phyloP scores from a whole-genome alignment of 108 stramenopile genomes.

The Cylindrotheca fusiformis region DNA sequence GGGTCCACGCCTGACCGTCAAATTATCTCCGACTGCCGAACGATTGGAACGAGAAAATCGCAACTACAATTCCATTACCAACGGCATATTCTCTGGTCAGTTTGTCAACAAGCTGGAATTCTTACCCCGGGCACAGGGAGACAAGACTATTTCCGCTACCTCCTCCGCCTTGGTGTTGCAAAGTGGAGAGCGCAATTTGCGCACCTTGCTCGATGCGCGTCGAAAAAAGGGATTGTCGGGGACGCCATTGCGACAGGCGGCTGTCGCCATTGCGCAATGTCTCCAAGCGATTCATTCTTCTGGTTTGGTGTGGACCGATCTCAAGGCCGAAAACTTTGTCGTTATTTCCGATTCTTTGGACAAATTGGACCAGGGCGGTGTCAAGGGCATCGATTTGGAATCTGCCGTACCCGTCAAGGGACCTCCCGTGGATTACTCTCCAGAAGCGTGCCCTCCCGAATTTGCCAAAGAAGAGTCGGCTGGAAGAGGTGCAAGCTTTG shows the following conservation, averaged over 20 bases:
- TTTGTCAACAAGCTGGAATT: slow-evolving; percentile 9
- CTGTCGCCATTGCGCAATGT: slow-evolving; percentile 51
- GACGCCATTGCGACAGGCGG: slow-evolving; percentile 12
- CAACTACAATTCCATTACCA: slow-evolving; percentile 54
- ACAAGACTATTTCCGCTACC: not conserved
- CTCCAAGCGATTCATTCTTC: slow-evolving; percentile 64
- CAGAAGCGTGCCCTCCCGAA: slow-evolving; percentile 89
- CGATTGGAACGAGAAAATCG: slow-evolving; percentile 66
- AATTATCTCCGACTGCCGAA: slow-evolving; percentile 42
- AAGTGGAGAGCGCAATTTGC: slow-evolving; percentile 45
- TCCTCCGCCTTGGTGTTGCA: slow-evolving; percentile 68
- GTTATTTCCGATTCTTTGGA: slow-evolving; percentile 25
- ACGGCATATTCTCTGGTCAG: slow-evolving; percentile 4
- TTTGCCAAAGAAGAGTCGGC: slow-evolving; percentile 66
- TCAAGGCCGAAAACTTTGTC: slow-evolving; percentile 88
- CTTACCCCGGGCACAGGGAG: slow-evolving; percentile 14
- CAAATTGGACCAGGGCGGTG: slow-evolving; percentile 4
- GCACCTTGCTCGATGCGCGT: slow-evolving; percentile 8
- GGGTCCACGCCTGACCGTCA: slow-evolving; percentile 25
- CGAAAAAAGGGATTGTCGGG: slow-evolving; percentile 5
- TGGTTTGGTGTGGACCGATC: slow-evolving; percentile 81
- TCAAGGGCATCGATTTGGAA: slow-evolving; percentile 85
- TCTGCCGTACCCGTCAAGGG: slow-evolving; percentile 56
- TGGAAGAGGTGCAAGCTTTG: slow-evolving; percentile 62
- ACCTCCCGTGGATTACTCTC: slow-evolving; percentile 83